These are phyloP conservation scores for Cenchrus purpureus DNA, from an alignment of 176 grass and related monocot genomes.

Conservation along the genomic window DNA sequence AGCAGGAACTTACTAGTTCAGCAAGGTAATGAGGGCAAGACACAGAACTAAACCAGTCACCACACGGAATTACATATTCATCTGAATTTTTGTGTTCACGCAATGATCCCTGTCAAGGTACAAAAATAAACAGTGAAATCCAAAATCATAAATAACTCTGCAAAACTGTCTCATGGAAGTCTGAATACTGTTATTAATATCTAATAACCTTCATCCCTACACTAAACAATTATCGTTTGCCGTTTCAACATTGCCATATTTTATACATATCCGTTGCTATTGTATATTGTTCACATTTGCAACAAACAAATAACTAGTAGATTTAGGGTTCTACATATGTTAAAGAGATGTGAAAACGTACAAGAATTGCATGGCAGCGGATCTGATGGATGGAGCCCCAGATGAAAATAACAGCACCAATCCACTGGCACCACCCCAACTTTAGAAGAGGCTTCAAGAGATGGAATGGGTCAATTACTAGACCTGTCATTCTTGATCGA, in stretches of 20 bases:
- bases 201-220: slow-evolving; percentile 12
- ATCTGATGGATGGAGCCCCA: slow-evolving; percentile 87
- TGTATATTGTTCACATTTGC: background rate
- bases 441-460: slow-evolving; percentile 74
- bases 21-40: slow-evolving; percentile 94
- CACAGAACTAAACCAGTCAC: slow-evolving; percentile 83
- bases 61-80: slow-evolving; percentile 84
- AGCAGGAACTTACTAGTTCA: slow-evolving; percentile 75
- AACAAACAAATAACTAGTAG: slow-evolving; percentile 12
- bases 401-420: slow-evolving; percentile 73
- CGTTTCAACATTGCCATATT: slow-evolving; percentile 3
- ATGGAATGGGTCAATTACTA: slow-evolving; percentile 56
- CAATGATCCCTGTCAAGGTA: slow-evolving; percentile 73
- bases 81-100: slow-evolving; percentile 72
- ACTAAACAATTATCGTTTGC: background rate
- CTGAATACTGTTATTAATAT: background rate
- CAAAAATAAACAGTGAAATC: slow-evolving; percentile 35
- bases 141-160: slow-evolving; percentile 22
- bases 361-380: slow-evolving; percentile 84
- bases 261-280: background rate
- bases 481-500: slow-evolving; percentile 67
- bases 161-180: background rate
- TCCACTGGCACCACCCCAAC: slow-evolving; percentile 73
- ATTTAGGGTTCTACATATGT: slow-evolving; percentile 1
- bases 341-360: slow-evolving; percentile 49